A percentile compares a stretch with the other conserved stretches of the same genome.
phyloP scores from a whole-genome alignment of 2,329 filamentous ascomycete species.

The Colletotrichum melonis region DNA sequence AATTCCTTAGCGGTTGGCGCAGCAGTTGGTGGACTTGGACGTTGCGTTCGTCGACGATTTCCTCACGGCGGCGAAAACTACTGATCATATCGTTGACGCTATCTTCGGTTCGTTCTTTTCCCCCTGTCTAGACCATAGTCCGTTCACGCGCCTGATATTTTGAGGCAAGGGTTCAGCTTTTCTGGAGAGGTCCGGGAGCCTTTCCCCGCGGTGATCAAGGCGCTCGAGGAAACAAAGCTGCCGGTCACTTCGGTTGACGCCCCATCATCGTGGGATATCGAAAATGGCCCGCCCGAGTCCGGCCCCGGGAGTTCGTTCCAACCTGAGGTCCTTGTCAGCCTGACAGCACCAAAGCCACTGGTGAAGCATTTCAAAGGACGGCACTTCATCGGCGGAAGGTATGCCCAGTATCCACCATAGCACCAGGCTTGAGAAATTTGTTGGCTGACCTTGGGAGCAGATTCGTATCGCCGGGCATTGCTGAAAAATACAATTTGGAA shows the following conservation, averaged over 20 bases:
- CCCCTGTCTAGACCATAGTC: not conserved
- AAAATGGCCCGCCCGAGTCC: constrained; percentile 80
- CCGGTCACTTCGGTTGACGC: constrained; percentile 92
- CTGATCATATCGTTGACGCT: constrained; percentile 89
- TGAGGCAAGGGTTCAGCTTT: constrained; percentile 82
- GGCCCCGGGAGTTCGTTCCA: constrained; percentile 85
- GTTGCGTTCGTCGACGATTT: constrained; percentile 91
- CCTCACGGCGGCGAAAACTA: constrained; percentile 68
- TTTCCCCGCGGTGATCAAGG: constrained; percentile 83
- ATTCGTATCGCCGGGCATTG: constrained; percentile 82
- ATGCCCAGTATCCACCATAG: constrained; percentile 44
- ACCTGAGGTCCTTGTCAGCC: constrained; percentile 83
- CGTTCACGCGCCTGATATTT: constrained; percentile 29
- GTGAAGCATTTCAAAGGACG: constrained; percentile 85
- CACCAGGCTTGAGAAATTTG: not conserved
- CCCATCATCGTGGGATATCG: constrained; percentile 95
- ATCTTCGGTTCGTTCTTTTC: constrained; percentile 78
- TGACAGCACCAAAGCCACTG: constrained; percentile 94
- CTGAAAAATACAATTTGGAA: constrained; percentile 87
- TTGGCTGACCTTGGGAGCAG: constrained; percentile 52
- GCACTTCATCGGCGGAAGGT: constrained; percentile 92
- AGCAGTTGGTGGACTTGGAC: constrained; percentile 84
- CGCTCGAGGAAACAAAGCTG: constrained; percentile 77
- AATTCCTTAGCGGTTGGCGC: constrained; percentile 75
- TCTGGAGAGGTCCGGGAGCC: constrained; percentile 92